Conservation (phyloP, 2,329 filamentous ascomycete species). For the Pestalotiopsis sp. region DNA sequence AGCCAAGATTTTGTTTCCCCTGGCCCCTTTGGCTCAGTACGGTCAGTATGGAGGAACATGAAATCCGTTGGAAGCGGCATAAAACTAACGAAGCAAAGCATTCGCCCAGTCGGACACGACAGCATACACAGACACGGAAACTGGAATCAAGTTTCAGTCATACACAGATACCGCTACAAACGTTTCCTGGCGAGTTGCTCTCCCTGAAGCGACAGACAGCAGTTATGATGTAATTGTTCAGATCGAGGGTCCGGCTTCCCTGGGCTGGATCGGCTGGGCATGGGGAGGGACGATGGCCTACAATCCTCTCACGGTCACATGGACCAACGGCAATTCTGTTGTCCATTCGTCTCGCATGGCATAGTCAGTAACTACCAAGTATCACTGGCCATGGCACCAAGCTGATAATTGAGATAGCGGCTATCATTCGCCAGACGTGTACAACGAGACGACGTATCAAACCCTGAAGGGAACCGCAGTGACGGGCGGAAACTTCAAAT, state of each 20-base stretch:
- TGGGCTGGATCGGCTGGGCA: conserved; percentile 43
- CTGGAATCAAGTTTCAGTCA: conserved; percentile 46
- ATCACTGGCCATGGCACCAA: not conserved
- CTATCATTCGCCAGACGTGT: conserved; percentile 35
- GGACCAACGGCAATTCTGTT: conserved; percentile 39
- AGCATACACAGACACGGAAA: conserved; percentile 36
- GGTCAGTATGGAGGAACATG: not conserved
- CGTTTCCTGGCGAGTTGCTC: conserved; percentile 32
- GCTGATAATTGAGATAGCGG: conserved; percentile 27
- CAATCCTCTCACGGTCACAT: conserved; percentile 42
- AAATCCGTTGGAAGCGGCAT: not conserved
- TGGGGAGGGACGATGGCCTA: conserved; percentile 46
- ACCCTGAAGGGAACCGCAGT: conserved; percentile 36
- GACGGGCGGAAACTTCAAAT: conserved; percentile 37
- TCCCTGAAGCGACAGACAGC: conserved; percentile 33
- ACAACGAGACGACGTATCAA: conserved; percentile 34
- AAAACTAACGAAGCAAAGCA: not conserved
- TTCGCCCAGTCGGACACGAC: conserved; percentile 35
- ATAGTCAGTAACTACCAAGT: conserved; percentile 31
- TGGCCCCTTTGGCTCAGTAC: not conserved
- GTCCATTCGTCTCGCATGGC: conserved; percentile 42
- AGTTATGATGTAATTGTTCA: conserved; percentile 42
- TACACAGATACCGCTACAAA: conserved; percentile 40
- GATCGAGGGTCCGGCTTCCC: conserved; percentile 36
- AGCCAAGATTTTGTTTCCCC: not conserved